A percentile compares a stretch with the other conserved stretches of the same genome.
These are phyloP conservation scores for Cryoendolithus antarcticus DNA, from an alignment of 2,329 filamentous ascomycete species.

Conservation along the genomic window DNA sequence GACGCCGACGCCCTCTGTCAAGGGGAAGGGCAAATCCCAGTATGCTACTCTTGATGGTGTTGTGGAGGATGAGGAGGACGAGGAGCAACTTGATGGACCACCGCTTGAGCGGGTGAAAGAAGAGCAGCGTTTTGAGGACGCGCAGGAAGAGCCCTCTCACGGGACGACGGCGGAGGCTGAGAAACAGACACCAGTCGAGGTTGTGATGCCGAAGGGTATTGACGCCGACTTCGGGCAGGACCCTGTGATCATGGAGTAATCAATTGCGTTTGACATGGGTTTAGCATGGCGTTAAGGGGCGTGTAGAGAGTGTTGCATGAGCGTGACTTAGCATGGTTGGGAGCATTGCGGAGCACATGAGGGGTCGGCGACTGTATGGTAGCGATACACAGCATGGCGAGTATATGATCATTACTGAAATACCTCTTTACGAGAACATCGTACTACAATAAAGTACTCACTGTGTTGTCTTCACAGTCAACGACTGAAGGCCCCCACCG, in stretches of 20 bases:
- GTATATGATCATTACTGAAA: too few species aligned
- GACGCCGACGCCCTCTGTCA: not conserved
- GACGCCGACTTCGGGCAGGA: slow-evolving; percentile 3
- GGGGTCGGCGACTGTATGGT: too few species aligned
- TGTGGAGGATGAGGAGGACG: slow-evolving; percentile 2
- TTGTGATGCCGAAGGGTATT: slow-evolving; percentile 4
- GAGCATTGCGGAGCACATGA: too few species aligned
- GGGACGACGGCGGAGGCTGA: not conserved
- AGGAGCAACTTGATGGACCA: not conserved
- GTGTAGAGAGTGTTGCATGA: too few species aligned
- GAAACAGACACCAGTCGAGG: not conserved
- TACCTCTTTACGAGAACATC: too few species aligned
- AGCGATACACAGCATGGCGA: too few species aligned
- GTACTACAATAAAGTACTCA: too few species aligned
- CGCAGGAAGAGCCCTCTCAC: not conserved
- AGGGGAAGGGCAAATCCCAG: slow-evolving; percentile 1
- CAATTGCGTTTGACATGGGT: too few species aligned
- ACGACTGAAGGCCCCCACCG: too few species aligned
- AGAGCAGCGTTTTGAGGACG: slow-evolving; percentile 1
- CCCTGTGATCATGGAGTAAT: not conserved
- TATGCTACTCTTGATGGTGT: slow-evolving; percentile 1
- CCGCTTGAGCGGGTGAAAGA: slow-evolving; percentile 4
- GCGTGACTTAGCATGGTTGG: too few species aligned
- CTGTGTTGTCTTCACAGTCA: too few species aligned
- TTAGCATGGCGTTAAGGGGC: too few species aligned